A percentile compares a stretch with the other conserved stretches of the same genome.
Evolutionary conservation across 2,329 filamentous ascomycete genomes (phyloP).

Genomic region (Pseudomassariella vexata): DNA sequence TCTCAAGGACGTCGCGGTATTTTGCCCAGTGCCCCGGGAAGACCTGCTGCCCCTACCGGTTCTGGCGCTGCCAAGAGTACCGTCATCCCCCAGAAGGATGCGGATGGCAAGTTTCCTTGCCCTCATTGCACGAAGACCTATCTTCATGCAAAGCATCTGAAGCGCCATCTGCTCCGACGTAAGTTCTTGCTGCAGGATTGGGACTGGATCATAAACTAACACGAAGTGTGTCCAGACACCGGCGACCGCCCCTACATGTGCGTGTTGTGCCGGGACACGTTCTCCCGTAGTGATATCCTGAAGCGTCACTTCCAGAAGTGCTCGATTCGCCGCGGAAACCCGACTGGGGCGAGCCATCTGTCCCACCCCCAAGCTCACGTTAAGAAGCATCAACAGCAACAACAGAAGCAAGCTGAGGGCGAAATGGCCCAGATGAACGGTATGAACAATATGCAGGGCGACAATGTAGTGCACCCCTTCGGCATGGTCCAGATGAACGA

Average conservation of each 20-base stretch:
- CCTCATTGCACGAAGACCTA: slow-evolving; percentile 98
- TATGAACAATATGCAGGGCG: slow-evolving; percentile 51
- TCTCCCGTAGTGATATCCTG: slow-evolving; percentile 94
- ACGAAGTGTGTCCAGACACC: slow-evolving; percentile 63
- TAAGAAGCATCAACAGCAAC: slow-evolving; percentile 71
- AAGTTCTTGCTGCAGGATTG: slow-evolving; percentile 42
- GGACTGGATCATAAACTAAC: too few species aligned
- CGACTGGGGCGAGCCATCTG: slow-evolving; percentile 88
- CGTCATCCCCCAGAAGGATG: slow-evolving; percentile 87
- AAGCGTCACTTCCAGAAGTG: slow-evolving; percentile 99
- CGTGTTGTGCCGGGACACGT: slow-evolving; percentile 94
- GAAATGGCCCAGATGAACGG: slow-evolving; percentile 57
- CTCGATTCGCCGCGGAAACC: slow-evolving; percentile 91
- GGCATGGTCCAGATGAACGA: slow-evolving; percentile 51
- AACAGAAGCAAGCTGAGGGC: slow-evolving; percentile 38
- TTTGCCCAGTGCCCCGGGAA: slow-evolving; percentile 81
- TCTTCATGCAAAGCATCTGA: slow-evolving; percentile 92
- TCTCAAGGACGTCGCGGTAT: slow-evolving; percentile 91
- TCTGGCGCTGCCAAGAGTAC: slow-evolving; percentile 68
- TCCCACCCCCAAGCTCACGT: slow-evolving; percentile 87
- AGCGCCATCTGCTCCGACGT: slow-evolving; percentile 94
- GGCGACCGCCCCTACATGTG: slow-evolving; percentile 98
- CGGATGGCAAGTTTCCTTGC: slow-evolving; percentile 96
- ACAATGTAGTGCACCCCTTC: slow-evolving; percentile 53
- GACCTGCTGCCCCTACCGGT: slow-evolving; percentile 71